Conservation (phyloP, 164 flowering plant genomes). For the Paratinospora sagittata region DNA sequence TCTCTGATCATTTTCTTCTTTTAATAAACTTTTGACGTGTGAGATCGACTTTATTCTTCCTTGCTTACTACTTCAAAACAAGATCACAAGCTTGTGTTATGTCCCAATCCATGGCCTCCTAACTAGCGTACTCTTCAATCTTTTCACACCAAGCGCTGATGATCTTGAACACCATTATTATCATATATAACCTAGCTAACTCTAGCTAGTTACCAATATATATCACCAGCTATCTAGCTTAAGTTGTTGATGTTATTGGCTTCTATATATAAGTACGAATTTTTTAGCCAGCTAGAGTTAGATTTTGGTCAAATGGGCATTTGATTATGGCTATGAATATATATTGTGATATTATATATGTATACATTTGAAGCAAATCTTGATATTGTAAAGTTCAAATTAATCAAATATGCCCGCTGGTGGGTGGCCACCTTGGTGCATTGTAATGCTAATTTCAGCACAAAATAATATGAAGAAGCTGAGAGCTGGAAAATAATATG, state of each 20-base stretch:
- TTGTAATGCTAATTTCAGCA: no score
- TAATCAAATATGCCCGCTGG: no score
- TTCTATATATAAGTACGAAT: neutral
- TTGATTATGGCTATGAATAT: no score
- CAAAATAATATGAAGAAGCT: no score
- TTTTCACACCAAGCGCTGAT: neutral
- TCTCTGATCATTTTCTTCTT: neutral
- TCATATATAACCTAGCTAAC: neutral
- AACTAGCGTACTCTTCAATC: neutral
- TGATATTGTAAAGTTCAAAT: no score
- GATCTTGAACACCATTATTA: neutral
- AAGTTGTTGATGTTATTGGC: neutral
- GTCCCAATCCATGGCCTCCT: constrained; percentile 1
- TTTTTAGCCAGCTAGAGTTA: neutral
- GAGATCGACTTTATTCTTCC: neutral
- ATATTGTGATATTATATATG: no score
- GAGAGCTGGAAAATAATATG: no score
- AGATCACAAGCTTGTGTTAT: neutral
- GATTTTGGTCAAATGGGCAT: no score
- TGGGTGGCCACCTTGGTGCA: no score
- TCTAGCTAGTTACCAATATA: no score
- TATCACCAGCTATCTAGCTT: neutral
- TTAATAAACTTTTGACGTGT: constrained; percentile 1
- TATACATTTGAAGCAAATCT: no score
- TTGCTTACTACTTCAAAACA: constrained; percentile 1